Percentiles rank a stretch among this genome's conserved stretches.
phyloP scores from a whole-genome alignment of 352 stramenopile species.

The Phytophthora litchii region DNA sequence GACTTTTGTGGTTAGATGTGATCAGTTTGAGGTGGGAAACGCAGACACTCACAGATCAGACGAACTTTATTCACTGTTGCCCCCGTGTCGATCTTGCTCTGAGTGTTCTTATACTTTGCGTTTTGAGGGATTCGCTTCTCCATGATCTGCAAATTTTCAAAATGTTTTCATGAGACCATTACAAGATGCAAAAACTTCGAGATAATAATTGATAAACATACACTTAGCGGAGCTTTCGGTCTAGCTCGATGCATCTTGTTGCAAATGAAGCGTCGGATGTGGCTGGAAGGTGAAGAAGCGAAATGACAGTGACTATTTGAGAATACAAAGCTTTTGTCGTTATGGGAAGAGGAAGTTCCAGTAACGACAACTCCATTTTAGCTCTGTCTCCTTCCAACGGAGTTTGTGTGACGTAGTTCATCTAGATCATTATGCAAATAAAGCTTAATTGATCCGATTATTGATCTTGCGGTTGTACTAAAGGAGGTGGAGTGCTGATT shows the following conservation, averaged over 20 bases:
- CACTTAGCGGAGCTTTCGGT: constrained; percentile 65
- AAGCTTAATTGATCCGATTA: background rate
- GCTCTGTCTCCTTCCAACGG: too few relatives aligned
- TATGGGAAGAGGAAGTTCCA: background rate
- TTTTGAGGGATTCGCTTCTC: constrained; percentile 83
- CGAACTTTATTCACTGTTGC: constrained; percentile 80
- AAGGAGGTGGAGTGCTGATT: constrained; percentile 13
- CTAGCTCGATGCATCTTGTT: constrained; percentile 63
- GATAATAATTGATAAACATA: constrained; percentile 22
- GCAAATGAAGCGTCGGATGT: constrained; percentile 14
- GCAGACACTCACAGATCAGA: constrained; percentile 56
- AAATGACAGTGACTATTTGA: constrained; percentile 20
- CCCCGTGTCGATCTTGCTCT: constrained; percentile 81
- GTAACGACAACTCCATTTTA: constrained; percentile 2
- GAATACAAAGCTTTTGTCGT: background rate
- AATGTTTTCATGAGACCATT: background rate
- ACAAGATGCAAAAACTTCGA: background rate
- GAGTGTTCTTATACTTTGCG: constrained; percentile 76
- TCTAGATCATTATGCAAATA: too few relatives aligned
- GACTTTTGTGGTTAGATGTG: background rate
- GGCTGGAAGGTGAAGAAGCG: constrained; percentile 7
- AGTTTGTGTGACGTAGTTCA: too few relatives aligned
- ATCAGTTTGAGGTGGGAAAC: background rate
- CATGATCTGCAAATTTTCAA: constrained; percentile 56
- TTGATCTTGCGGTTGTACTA: background rate